Base-by-base conservation (phyloP, 345 rosid species). In the Pelargonium nanum region DNA sequence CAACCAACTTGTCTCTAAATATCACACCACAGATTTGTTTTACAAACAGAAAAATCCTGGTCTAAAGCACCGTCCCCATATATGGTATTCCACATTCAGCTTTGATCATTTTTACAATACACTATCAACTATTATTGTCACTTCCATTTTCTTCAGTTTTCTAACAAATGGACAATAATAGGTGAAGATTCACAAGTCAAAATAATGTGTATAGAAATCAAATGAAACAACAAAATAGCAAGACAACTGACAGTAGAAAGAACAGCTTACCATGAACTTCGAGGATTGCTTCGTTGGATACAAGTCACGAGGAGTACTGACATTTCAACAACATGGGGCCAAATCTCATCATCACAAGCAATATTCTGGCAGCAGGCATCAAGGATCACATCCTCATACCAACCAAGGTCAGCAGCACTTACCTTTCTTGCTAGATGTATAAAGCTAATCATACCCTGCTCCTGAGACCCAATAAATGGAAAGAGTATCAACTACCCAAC, bases 321-420 rank as follows among this genome's bases (percentile, higher is more conserved):
- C 89, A 93, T 85, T 76, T 89, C 96, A 20, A 87, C 91, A 2
- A 63, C 88, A 78, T 65, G 80, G 30, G 67, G 65, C 99, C 99
- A 89, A 66, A 84, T 84, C 74, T 78, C 89, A 78, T 89, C 96
- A 61, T 67, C 72, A 3, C 87, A 82, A 57, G 84, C 84, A 71
- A 93, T 81, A 67, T 93, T 89, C 71, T 87, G 86, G 71, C 91
- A 85, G 77, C 99, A 89, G 0, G 88, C 94, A 75, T 93, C 96
- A 63, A 89, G 96, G 76, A 84, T 83, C 34, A 78, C 96, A 66
- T 85, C 94, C 66, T 63, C 85, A 56, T 78, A 92, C 61, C 56
- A 62, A 59, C 83, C 68, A 50, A 89, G 74, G 64, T 84, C 94
- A 55, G 72, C 63, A 13, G 78, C 72, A 78, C 71, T 78, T 71